Conservation (phyloP, 345 rosid genomes). For the Arabidopsis thaliana region DNA sequence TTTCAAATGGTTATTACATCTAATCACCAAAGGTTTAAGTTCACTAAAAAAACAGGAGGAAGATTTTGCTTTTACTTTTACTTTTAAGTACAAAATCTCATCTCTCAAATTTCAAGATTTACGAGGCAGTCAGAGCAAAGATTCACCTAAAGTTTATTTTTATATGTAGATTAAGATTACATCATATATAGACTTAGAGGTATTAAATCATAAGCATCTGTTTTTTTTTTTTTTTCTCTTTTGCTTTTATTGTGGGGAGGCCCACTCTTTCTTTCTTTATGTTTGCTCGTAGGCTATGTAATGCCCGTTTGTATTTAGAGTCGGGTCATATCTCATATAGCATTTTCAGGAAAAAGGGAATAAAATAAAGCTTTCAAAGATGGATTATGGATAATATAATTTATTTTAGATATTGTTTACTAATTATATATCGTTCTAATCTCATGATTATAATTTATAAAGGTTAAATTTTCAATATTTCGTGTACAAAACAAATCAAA, state of each 20-base stretch:
- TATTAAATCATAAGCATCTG: slow-evolving; percentile 24
- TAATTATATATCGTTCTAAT: background rate
- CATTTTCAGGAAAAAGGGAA: slow-evolving; percentile 31
- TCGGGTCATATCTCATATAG: slow-evolving; percentile 40
- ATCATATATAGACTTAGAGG: slow-evolving; percentile 5
- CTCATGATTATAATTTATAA: background rate
- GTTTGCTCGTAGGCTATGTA: slow-evolving; percentile 42
- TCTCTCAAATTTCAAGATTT: slow-evolving; percentile 31
- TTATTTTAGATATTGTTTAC: slow-evolving; percentile 18
- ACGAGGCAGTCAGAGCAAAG: slow-evolving; percentile 43
- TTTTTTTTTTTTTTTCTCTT: slow-evolving; percentile 7
- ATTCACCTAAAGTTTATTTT: slow-evolving; percentile 20
- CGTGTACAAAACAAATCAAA: too few species aligned
- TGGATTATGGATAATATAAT: background rate
- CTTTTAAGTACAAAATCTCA: slow-evolving; percentile 39
- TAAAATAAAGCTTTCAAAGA: background rate
- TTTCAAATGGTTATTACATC: slow-evolving; percentile 27
- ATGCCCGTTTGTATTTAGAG: slow-evolving; percentile 41
- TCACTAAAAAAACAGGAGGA: slow-evolving; percentile 12
- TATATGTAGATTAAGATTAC: background rate
- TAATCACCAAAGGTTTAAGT: slow-evolving; percentile 27
- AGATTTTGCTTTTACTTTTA: slow-evolving; percentile 41
- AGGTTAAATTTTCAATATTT: background rate
- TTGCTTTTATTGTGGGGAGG: slow-evolving; percentile 41
- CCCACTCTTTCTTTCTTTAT: slow-evolving; percentile 36